Evolutionary conservation across 2,329 filamentous ascomycete species (phyloP).

Genomic region (Colletotrichum trifolii): DNA sequence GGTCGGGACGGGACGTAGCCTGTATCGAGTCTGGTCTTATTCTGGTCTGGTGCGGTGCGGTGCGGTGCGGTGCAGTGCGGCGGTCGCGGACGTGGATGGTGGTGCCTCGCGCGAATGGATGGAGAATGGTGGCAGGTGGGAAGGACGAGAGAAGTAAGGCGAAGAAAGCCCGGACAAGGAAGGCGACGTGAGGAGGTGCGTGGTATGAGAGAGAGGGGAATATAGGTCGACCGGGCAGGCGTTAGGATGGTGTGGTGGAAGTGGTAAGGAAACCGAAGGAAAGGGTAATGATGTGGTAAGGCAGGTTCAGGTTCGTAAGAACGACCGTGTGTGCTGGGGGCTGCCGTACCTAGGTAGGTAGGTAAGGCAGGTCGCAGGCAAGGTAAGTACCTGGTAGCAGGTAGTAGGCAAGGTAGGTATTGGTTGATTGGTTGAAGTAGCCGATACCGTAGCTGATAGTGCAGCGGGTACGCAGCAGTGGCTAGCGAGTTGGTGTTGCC

Average conservation of each 20-base stretch:
- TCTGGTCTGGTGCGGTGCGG: no score
- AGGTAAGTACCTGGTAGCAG: no score
- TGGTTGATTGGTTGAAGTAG: neutral
- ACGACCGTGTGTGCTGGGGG: no score
- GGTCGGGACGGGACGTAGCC: slow-evolving; percentile 57
- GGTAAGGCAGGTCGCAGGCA: no score
- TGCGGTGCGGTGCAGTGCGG: slow-evolving; percentile 3
- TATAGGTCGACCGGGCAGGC: slow-evolving; percentile 16
- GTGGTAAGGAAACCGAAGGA: slow-evolving; percentile 7
- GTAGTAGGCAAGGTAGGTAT: neutral
- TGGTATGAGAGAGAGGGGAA: slow-evolving; percentile 6
- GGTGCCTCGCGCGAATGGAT: slow-evolving; percentile 22
- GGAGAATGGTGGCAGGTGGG: slow-evolving; percentile 38
- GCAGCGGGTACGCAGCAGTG: neutral
- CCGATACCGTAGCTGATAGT: neutral
- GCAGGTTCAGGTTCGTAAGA: neutral
- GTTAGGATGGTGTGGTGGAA: slow-evolving; percentile 22
- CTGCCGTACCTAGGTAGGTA: no score
- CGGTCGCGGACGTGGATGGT: slow-evolving; percentile 41
- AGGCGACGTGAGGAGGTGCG: neutral
- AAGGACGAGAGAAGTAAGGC: slow-evolving; percentile 20
- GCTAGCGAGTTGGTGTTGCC: neutral
- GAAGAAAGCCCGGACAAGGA: slow-evolving; percentile 4
- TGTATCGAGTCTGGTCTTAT: slow-evolving; percentile 57
- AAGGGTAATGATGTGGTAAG: neutral